A percentile compares a stretch with the other conserved stretches of the same genome.
These are phyloP conservation scores for Xanthoconium purpureum DNA, from an alignment of 768 basidiomycete genomes.

Conservation along the genomic window DNA sequence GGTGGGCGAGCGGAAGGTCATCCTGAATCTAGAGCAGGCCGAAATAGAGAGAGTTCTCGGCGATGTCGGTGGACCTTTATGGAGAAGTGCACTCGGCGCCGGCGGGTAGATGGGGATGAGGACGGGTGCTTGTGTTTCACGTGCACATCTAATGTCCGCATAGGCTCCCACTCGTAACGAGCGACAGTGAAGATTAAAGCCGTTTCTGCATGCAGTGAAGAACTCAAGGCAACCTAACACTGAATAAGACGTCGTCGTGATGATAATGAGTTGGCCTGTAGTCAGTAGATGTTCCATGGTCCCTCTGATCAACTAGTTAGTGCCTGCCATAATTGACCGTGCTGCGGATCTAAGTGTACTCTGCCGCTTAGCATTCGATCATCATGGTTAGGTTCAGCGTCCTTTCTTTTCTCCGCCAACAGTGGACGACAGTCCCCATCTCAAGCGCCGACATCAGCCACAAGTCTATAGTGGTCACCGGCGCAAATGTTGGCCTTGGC, in stretches of 20 bases:
- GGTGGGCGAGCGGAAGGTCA: slow-evolving; percentile 63
- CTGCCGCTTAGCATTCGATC: too few species aligned
- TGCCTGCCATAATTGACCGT: too few species aligned
- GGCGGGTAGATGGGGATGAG: slow-evolving; percentile 4
- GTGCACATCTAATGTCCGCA: background rate
- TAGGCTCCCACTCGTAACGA: background rate
- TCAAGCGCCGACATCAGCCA: slow-evolving; percentile 18
- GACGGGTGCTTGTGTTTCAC: background rate
- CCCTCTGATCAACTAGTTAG: too few species aligned
- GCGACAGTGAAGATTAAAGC: too few species aligned
- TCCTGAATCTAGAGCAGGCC: slow-evolving; percentile 78
- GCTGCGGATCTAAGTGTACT: too few species aligned
- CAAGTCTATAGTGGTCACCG: slow-evolving; percentile 25
- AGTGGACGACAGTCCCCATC: slow-evolving; percentile 28
- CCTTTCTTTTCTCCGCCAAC: slow-evolving; percentile 22
- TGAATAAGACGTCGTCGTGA: too few species aligned
- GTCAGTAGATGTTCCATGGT: too few species aligned
- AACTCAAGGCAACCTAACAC: too few species aligned
- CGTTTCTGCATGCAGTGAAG: too few species aligned
- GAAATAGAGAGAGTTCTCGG: slow-evolving; percentile 86
- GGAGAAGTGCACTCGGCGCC: slow-evolving; percentile 51
- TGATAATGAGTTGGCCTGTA: too few species aligned
- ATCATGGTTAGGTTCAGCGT: slow-evolving; percentile 25
- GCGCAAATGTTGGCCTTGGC: slow-evolving; percentile 31
- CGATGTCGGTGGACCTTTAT: slow-evolving; percentile 67